These are phyloP conservation scores for Knoxia roxburghii DNA, from an alignment of 257 asterid species.

Conservation along the genomic window DNA sequence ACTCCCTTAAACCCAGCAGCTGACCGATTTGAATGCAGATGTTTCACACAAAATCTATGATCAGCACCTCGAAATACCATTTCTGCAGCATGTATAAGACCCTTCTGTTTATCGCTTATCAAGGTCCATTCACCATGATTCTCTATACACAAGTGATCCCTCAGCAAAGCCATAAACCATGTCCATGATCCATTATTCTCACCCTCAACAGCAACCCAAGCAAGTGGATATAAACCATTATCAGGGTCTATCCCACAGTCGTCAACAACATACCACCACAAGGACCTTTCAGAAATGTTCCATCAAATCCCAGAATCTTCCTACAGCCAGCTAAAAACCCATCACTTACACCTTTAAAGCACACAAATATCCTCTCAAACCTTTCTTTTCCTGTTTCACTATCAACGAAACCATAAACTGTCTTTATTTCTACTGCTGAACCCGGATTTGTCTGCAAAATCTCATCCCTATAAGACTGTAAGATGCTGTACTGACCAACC, in stretches of 20 bases:
- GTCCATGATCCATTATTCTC: neutral
- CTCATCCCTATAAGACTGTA: neutral
- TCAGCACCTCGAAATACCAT: neutral
- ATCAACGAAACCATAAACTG: neutral
- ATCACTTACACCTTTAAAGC: neutral
- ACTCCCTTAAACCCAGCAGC: neutral
- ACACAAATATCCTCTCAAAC: neutral
- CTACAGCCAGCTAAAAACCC: neutral
- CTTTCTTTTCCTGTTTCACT: neutral
- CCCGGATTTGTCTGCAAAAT: neutral
- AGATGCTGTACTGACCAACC: neutral
- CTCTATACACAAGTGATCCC: neutral
- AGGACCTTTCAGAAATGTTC: neutral
- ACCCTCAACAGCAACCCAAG: neutral
- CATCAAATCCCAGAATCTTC: neutral
- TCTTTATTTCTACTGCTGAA: neutral
- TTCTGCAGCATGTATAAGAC: neutral
- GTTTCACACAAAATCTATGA: conserved; percentile 3
- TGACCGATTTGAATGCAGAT: neutral
- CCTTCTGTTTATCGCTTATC: conserved; percentile 6
- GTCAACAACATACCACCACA: neutral
- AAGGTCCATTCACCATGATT: conserved; percentile 1
- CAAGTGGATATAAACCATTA: neutral
- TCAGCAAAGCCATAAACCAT: neutral
- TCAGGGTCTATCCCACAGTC: neutral